These are phyloP conservation scores for Pichia sp. DNA, from an alignment of 1,139 yeast species.

Conservation along the genomic window DNA sequence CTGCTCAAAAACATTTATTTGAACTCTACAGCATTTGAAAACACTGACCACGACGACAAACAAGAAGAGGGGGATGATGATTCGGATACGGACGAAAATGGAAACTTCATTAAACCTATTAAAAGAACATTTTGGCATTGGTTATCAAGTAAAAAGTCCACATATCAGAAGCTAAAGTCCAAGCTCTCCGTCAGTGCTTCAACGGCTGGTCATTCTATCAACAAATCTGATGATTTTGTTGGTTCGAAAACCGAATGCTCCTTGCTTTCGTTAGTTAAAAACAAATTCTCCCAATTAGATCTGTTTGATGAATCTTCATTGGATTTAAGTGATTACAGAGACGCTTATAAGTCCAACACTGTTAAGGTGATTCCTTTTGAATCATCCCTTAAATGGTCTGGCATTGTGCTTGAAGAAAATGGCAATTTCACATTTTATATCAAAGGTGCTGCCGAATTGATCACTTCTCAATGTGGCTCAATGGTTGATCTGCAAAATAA, in stretches of 20 bases:
- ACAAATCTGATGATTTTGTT: constrained; percentile 32
- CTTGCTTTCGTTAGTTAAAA: constrained; percentile 57
- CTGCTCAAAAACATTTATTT: constrained; percentile 57
- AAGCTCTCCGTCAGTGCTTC: no score
- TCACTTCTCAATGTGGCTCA: constrained; percentile 51
- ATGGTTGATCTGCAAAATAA: constrained; percentile 28
- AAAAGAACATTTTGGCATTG: constrained; percentile 3
- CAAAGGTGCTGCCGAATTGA: constrained; percentile 94
- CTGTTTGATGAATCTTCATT: constrained; percentile 28
- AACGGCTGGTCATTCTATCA: no score
- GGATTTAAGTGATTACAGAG: constrained; percentile 25
- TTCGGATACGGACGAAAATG: neutral
- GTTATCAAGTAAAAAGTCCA: neutral
- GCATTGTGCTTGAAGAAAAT: constrained; percentile 42
- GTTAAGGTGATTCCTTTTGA: constrained; percentile 85
- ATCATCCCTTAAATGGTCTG: constrained; percentile 90
- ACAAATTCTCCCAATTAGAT: constrained; percentile 41
- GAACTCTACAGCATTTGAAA: constrained; percentile 89
- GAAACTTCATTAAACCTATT: neutral
- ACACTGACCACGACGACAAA: constrained; percentile 28
- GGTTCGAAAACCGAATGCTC: constrained; percentile 98
- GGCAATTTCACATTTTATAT: constrained; percentile 44
- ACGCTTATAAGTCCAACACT: constrained; percentile 30
- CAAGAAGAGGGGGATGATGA: constrained; percentile 12
- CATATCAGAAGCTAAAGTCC: neutral